Conservation (phyloP, 148 eudicot species). For the Arbutus unedo region DNA sequence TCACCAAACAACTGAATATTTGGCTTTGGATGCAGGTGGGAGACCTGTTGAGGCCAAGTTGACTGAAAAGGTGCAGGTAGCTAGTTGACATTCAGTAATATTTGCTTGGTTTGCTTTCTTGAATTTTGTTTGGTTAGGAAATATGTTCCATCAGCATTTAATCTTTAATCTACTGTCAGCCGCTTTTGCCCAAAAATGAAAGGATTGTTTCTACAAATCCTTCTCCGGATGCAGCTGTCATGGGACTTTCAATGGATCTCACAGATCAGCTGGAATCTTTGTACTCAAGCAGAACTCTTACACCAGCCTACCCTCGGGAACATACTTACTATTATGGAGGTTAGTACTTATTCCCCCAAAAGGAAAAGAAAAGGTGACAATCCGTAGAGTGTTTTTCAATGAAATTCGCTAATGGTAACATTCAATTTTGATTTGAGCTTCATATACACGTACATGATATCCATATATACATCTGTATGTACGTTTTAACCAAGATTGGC, state of each 20-base stretch:
- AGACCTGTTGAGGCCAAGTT: slow-evolving; percentile 33
- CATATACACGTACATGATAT: too few relatives aligned
- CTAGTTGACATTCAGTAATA: not conserved
- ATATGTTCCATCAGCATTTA: slow-evolving; percentile 15
- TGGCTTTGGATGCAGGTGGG: slow-evolving; percentile 32
- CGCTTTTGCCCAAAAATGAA: slow-evolving; percentile 73
- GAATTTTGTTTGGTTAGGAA: slow-evolving; percentile 20
- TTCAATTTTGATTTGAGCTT: not conserved
- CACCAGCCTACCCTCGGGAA: slow-evolving; percentile 46
- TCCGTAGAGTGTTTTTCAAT: not conserved
- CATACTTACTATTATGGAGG: slow-evolving; percentile 86
- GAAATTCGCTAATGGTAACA: not conserved
- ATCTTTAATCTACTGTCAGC: slow-evolving; percentile 46
- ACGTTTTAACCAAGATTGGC: not conserved
- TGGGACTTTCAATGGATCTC: slow-evolving; percentile 51
- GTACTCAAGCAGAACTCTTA: slow-evolving; percentile 45
- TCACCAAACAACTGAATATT: slow-evolving; percentile 2
- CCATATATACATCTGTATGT: not conserved
- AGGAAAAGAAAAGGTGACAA: not conserved
- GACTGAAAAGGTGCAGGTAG: slow-evolving; percentile 51
- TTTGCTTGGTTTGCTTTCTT: not conserved
- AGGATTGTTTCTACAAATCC: slow-evolving; percentile 72
- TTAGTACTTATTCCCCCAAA: slow-evolving; percentile 21
- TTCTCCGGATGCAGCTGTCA: slow-evolving; percentile 60
- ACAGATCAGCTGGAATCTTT: slow-evolving; percentile 49